phyloP scores from a whole-genome alignment of 768 basidiomycete species.

The Galerina marginata region DNA sequence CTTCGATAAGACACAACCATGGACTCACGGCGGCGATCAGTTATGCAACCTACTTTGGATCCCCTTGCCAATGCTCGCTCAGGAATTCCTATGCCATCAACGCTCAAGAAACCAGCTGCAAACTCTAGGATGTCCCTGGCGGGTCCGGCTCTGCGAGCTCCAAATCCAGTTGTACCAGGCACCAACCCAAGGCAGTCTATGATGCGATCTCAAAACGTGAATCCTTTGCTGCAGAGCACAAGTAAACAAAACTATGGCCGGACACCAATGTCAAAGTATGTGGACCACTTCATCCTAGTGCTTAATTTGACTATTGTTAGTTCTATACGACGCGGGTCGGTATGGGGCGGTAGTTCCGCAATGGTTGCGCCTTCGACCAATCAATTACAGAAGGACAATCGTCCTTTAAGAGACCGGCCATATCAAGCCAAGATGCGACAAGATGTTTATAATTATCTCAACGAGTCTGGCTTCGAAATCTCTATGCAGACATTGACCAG shows the following conservation, averaged over 20 bases:
- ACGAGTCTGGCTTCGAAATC: constrained; percentile 68
- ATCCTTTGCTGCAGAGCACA: constrained; percentile 72
- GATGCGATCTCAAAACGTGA: constrained; percentile 70
- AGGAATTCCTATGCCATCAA: constrained; percentile 75
- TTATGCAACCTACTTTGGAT: constrained; percentile 60
- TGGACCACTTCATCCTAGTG: constrained; percentile 1
- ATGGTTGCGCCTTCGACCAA: constrained; percentile 54
- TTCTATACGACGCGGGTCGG: constrained; percentile 78
- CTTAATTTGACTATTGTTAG: constrained; percentile 33
- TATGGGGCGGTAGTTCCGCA: constrained; percentile 63
- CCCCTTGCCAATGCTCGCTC: constrained; percentile 59
- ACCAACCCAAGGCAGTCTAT: constrained; percentile 73
- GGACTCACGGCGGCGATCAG: constrained; percentile 61
- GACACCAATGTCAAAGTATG: constrained; percentile 78
- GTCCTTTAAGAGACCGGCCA: constrained; percentile 76
- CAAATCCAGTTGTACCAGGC: constrained; percentile 46
- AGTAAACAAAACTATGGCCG: constrained; percentile 69
- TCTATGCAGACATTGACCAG: constrained; percentile 70
- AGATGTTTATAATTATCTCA: constrained; percentile 76
- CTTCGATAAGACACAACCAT: constrained; percentile 31
- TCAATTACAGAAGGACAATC: constrained; percentile 70
- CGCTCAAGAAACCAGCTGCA: constrained; percentile 71
- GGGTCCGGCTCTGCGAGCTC: constrained; percentile 72
- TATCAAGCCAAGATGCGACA: constrained; percentile 80
- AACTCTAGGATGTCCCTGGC: constrained; percentile 72